Percentiles rank a stretch among this genome's conserved stretches.
These are phyloP conservation scores for Liriodendron chinense DNA, from an alignment of 164 flowering plant genomes.

Conservation along the genomic window DNA sequence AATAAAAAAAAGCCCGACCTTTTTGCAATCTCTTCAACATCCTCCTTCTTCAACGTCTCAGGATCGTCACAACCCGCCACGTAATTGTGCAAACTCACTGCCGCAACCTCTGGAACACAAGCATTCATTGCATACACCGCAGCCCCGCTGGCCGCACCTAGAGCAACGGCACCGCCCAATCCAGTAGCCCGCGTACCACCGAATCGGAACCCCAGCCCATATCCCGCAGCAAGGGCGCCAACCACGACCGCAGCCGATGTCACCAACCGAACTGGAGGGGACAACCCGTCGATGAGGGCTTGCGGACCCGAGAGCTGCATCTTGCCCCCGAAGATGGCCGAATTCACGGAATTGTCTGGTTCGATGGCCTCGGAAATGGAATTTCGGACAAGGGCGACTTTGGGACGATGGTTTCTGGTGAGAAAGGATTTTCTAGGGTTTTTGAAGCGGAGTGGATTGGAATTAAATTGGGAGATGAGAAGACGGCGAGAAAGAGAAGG, in stretches of 20 bases:
- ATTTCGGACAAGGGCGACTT: constrained; percentile 25
- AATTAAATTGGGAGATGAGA: constrained; percentile 24
- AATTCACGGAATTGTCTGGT: constrained; percentile 14
- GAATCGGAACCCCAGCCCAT: constrained; percentile 54
- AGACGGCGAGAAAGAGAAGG: constrained; percentile 12
- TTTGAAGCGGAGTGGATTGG: constrained; percentile 24
- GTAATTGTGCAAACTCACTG: constrained; percentile 69
- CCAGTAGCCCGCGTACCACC: constrained; percentile 47
- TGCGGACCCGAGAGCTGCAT: constrained; percentile 67
- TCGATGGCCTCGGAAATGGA: constrained; percentile 19
- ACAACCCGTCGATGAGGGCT: constrained; percentile 45
- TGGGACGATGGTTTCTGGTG: constrained; percentile 19
- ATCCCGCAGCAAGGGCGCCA: constrained; percentile 75
- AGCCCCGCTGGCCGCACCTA: constrained; percentile 77
- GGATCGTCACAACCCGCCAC: constrained; percentile 72
- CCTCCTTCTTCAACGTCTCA: constrained; percentile 51
- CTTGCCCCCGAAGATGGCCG: constrained; percentile 50
- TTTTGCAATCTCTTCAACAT: constrained; percentile 60
- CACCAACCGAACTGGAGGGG: constrained; percentile 63
- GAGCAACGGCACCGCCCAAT: constrained; percentile 66
- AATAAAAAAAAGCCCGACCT: constrained; percentile 36
- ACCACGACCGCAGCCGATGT: constrained; percentile 57
- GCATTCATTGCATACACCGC: constrained; percentile 69
- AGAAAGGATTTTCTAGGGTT: constrained; percentile 13
- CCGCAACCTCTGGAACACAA: constrained; percentile 85